A percentile compares a stretch with the other conserved stretches of the same genome.
Evolutionary conservation across 2,329 filamentous ascomycete genomes (phyloP).

Genomic region (Chrysoporthe puriensis): DNA sequence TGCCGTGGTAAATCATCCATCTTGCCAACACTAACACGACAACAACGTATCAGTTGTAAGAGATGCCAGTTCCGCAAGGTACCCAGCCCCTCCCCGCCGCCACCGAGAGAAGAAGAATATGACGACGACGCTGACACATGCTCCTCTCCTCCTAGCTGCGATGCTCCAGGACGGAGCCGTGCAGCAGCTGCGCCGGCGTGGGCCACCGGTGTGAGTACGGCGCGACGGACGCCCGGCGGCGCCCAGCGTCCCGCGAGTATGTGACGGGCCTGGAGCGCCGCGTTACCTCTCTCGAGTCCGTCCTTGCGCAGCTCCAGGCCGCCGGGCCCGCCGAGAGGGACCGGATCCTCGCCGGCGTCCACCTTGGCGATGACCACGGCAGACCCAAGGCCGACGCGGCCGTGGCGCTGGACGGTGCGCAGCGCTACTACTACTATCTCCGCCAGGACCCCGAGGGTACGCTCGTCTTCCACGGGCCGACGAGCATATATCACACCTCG

Average conservation of each 20-base stretch:
- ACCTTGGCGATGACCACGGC: not conserved
- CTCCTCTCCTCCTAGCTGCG: conserved; percentile 19
- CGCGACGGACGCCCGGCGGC: conserved; percentile 25
- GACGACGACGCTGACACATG: not conserved
- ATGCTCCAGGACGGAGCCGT: conserved; percentile 30
- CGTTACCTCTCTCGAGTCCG: conserved; percentile 20
- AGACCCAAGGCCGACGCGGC: not conserved
- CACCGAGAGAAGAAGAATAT: not conserved
- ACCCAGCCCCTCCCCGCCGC: not conserved
- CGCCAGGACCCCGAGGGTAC: conserved; percentile 26
- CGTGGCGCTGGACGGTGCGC: not conserved
- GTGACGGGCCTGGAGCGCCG: conserved; percentile 22
- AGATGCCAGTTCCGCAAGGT: conserved; percentile 22
- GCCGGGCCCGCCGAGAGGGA: not conserved
- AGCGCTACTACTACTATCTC: not conserved
- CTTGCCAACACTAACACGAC: not conserved
- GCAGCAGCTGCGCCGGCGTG: conserved; percentile 24
- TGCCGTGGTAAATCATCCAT: not conserved
- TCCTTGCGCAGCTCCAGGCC: conserved; percentile 14
- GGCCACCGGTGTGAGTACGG: conserved; percentile 29
- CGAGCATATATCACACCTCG: conserved; percentile 35
- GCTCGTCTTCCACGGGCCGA: conserved; percentile 30
- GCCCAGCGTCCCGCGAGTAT: conserved; percentile 28
- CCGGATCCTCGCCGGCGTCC: not conserved
- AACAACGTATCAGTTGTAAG: conserved; percentile 8